Conservation (phyloP, 345 rosid genomes). For the Eucalyptus erythrocorys region DNA sequence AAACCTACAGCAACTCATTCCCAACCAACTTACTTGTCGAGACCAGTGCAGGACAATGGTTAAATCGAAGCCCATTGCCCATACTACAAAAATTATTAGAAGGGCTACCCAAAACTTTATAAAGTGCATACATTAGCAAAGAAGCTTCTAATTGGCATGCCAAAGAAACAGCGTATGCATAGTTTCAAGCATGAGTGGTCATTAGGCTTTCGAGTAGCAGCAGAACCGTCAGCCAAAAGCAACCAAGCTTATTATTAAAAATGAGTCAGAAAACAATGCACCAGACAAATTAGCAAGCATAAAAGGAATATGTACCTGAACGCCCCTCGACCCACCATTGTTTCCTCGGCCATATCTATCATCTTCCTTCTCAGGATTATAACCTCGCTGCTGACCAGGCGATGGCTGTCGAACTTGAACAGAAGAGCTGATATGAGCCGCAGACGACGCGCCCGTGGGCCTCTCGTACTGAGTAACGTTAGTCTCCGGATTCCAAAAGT, state of each 20-base stretch:
- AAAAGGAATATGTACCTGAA: conserved; percentile 27
- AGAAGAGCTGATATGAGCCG: conserved; percentile 41
- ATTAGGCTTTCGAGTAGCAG: not conserved
- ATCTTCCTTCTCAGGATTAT: conserved; percentile 41
- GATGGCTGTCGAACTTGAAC: conserved; percentile 49
- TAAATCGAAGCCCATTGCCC: not conserved
- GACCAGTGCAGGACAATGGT: not conserved
- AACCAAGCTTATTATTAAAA: not conserved
- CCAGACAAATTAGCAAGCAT: not conserved
- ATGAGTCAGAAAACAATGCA: not conserved
- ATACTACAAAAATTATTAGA: not conserved
- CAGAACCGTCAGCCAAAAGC: not conserved
- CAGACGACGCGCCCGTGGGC: conserved; percentile 24
- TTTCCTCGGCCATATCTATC: conserved; percentile 32
- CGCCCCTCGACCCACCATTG: conserved; percentile 22
- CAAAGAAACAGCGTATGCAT: not conserved
- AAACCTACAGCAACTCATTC: not conserved
- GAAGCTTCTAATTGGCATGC: not conserved
- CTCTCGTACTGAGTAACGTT: conserved; percentile 91
- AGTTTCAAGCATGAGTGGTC: not conserved
- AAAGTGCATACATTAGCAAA: not conserved
- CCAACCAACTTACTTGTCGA: not conserved
- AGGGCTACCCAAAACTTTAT: not conserved
- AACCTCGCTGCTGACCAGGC: conserved; percentile 12
- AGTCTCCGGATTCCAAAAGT: conserved; percentile 96